These are phyloP conservation scores for Colletotrichum sp. DNA, from an alignment of 2,329 filamentous ascomycete species.

Conservation along the genomic window DNA sequence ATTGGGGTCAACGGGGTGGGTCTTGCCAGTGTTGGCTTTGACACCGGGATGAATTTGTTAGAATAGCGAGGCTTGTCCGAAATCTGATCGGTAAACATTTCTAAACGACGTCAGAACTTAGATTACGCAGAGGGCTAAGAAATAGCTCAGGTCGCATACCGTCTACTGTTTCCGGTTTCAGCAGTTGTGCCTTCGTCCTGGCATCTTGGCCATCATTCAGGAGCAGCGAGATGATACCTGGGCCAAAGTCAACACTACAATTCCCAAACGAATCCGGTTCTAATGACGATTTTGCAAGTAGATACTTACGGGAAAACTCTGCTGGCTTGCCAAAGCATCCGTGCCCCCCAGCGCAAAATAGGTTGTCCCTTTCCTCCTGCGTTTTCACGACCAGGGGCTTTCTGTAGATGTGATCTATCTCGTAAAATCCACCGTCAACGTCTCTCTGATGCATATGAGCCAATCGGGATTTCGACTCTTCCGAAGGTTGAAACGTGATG, in stretches of 20 bases:
- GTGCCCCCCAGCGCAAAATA: not conserved
- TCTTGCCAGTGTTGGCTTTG: not conserved
- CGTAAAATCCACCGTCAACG: not conserved
- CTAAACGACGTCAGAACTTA: not conserved
- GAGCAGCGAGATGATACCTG: not conserved
- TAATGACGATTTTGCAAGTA: not conserved
- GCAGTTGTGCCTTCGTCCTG: not conserved
- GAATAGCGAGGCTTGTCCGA: not conserved
- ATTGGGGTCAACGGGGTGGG: not conserved
- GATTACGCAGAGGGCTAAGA: not conserved
- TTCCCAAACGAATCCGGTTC: not conserved
- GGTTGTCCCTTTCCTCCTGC: not conserved
- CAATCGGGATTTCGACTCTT: not conserved
- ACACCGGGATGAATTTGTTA: not conserved
- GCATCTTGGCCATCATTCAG: not conserved
- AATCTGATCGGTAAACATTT: not conserved
- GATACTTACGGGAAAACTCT: not conserved
- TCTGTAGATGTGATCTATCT: not conserved
- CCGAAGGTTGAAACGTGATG: constrained; percentile 40
- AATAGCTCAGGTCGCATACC: not conserved
- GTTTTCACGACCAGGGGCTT: not conserved
- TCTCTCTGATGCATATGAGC: not conserved
- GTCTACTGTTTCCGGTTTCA: not conserved
- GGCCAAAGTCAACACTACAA: not conserved
- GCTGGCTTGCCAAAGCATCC: not conserved